Evolutionary conservation across 768 basidiomycete species (phyloP), one percentile per base, ranked within the genome.

Genomic region (Suillus cothurnatus): DNA sequence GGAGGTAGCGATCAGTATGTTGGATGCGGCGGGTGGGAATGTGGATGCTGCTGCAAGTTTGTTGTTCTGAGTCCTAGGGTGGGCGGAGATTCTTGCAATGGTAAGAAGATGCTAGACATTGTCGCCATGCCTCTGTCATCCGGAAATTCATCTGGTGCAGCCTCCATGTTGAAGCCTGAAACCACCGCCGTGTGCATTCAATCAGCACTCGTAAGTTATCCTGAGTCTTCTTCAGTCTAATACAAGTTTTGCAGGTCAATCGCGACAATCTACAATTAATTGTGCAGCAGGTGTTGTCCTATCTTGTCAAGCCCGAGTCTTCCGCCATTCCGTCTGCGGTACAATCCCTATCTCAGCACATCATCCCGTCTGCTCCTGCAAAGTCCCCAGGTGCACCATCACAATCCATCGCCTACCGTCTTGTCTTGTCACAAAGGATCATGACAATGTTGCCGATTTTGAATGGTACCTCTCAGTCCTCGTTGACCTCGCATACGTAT

Each of bases 391-490:
- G 79, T 31, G 79, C 86, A 1, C 87, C 93, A 0, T 84, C 84
- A 12, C 88, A 93, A 70, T 92, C 93, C 0, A 84, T 93, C 0
- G 88, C 93, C 2, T 99, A 99, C 72, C 92, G 97, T 21, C 83
- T 95, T 26, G 86, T 88, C 50, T 85, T 99, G 43, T 85, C 93
- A 11, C 88, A 92, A 69, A 85, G 88, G 21, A 92, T 99, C 67
- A 82, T 99, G n/a, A 79, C 82, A 91, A 95, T 71, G 84, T 99
- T 34, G 83, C 85, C 53, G 96, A 98, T 78, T 99, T 99, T 73
- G 94, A 98, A 73, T 99, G 97, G 97, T 97, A 95, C 75, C 84
- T 99, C 26, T 97, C 97, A 5, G 94, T 96, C 9, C 87, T 99
- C 32, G 86, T 98, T 56, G 96, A 98, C 73, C 82, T 99, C 11